A percentile compares a stretch with the other conserved stretches of the same genome.
Conservation (phyloP, 164 flowering plant genomes). For the Kalanchoe fedtschenkoi region DNA sequence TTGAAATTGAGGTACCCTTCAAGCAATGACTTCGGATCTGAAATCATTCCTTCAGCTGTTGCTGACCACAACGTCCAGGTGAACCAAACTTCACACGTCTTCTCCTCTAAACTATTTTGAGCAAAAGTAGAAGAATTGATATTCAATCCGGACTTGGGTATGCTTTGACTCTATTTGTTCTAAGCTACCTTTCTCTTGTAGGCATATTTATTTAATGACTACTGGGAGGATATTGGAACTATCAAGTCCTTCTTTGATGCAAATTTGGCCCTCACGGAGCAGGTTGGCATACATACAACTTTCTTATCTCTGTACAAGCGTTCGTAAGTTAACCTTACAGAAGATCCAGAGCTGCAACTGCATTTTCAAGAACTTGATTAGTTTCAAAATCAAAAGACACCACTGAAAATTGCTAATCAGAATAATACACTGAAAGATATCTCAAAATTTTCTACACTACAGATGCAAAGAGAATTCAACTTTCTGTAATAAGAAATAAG, state of each 20-base stretch:
- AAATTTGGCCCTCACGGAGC: slow-evolving; percentile 87
- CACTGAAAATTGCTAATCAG: no score
- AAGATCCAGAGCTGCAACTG: background rate
- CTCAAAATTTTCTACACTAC: no score
- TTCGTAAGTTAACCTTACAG: background rate
- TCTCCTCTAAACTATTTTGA: background rate
- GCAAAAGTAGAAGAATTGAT: no score
- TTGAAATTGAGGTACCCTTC: slow-evolving; percentile 46
- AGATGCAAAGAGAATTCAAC: no score
- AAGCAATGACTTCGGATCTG: slow-evolving; percentile 83
- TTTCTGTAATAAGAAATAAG: no score
- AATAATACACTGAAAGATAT: no score
- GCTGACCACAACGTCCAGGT: slow-evolving; percentile 65
- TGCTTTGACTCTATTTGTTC: background rate
- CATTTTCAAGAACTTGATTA: background rate
- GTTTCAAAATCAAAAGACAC: no score
- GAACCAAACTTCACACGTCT: background rate
- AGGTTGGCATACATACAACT: slow-evolving; percentile 33
- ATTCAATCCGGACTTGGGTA: background rate
- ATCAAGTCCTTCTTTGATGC: slow-evolving; percentile 80
- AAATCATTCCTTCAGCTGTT: slow-evolving; percentile 69
- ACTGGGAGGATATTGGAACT: slow-evolving; percentile 99
- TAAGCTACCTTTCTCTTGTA: slow-evolving; percentile 15
- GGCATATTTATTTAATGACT: slow-evolving; percentile 88
- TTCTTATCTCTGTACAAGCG: background rate